Percentiles rank a stretch among this genome's conserved stretches.
phyloP scores from a whole-genome alignment of 2,329 filamentous ascomycete genomes.

The Magnaporthiopsis poae region DNA sequence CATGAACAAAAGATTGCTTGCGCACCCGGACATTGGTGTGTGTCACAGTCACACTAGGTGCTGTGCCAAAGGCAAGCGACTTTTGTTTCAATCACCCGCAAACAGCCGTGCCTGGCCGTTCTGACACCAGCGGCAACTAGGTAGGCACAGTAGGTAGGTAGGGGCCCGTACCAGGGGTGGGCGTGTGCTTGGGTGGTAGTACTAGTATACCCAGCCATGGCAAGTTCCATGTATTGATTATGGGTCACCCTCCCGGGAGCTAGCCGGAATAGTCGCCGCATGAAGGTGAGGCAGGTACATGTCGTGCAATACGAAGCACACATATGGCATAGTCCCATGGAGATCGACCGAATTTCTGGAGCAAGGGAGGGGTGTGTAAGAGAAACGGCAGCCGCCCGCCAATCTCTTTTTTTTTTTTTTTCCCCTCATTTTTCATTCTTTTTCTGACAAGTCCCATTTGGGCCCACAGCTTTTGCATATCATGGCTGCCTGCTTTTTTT shows the following conservation, averaged over 20 bases:
- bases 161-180: no score
- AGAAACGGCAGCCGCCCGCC: not conserved
- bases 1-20: no score
- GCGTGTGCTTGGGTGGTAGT: no score
- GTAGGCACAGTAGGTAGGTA: no score
- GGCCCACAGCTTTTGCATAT: conserved; percentile 17
- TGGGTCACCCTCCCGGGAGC: not conserved
- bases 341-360: not conserved
- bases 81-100: no score
- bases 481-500: conserved; percentile 15
- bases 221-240: not conserved
- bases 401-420: conserved; percentile 13
- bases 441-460: conserved; percentile 17
- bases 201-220: no score
- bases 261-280: not conserved
- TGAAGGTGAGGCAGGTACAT: not conserved
- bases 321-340: not conserved
- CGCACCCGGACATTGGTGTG: no score
- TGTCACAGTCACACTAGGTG: no score
- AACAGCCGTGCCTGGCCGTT: no score
- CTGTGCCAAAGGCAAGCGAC: no score
- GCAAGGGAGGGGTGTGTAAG: not conserved
- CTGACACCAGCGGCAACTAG: no score
- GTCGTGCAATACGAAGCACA: conserved; percentile 9
- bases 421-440: conserved; percentile 1